Percentiles rank a stretch among this genome's conserved stretches.
These are phyloP conservation scores for Trichoderma asperelloides DNA, from an alignment of 495 filamentous ascomycete genomes.

Conservation along the genomic window DNA sequence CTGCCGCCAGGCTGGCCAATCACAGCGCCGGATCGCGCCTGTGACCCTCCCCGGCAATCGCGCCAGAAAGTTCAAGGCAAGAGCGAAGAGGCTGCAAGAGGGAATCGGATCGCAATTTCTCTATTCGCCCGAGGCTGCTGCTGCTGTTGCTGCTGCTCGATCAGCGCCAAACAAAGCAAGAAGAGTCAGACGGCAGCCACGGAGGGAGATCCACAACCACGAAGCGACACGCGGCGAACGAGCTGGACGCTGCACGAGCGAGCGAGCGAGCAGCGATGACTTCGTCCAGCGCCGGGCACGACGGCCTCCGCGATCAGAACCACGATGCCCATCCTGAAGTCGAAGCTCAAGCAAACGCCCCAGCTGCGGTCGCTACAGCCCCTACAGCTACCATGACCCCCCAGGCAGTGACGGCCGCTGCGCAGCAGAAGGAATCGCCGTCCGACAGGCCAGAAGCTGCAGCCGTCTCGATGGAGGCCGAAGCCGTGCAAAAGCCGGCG, in stretches of 20 bases:
- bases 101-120: background rate
- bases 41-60: slow-evolving; percentile 8
- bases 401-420: background rate
- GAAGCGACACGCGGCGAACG: slow-evolving; percentile 9
- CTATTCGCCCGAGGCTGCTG: background rate
- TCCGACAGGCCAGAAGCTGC: background rate
- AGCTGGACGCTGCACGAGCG: slow-evolving; percentile 4
- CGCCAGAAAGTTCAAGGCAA: slow-evolving; percentile 2
- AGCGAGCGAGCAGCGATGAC: slow-evolving; percentile 12
- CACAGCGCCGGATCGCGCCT: slow-evolving; percentile 1
- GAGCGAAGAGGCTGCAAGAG: background rate
- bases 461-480: background rate
- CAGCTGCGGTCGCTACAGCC: background rate
- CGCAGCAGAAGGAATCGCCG: background rate
- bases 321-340: background rate
- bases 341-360: background rate
- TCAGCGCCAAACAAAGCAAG: background rate
- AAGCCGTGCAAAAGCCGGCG: background rate
- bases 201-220: too few species aligned
- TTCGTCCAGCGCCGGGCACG: slow-evolving; percentile 10
- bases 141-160: background rate
- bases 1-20: background rate
- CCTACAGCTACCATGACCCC: background rate
- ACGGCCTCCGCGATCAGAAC: background rate
- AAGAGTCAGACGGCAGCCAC: background rate